A percentile compares a stretch with the other conserved stretches of the same genome.
These are phyloP conservation scores for Sporothrix mexicana DNA, from an alignment of 2,329 filamentous ascomycete genomes.

Conservation along the genomic window DNA sequence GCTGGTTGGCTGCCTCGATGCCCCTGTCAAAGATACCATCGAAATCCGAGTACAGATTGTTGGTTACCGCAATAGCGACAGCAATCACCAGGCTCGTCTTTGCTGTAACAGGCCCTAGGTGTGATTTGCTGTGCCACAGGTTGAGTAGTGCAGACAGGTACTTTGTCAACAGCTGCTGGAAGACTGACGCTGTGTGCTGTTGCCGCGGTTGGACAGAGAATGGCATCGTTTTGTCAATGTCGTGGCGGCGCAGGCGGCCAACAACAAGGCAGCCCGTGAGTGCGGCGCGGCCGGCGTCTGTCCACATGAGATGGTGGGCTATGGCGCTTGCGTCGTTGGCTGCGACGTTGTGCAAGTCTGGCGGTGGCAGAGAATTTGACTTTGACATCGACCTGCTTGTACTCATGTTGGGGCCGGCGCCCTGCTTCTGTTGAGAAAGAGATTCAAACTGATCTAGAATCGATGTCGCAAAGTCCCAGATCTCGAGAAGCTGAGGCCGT, in stretches of 20 bases:
- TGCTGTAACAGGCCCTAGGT: slow-evolving; percentile 32
- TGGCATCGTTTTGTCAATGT: slow-evolving; percentile 19
- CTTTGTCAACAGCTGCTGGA: slow-evolving; percentile 24
- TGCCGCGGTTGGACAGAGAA: slow-evolving; percentile 22
- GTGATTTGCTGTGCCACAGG: slow-evolving; percentile 26
- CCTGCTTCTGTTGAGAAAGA: not conserved
- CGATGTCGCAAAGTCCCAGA: slow-evolving; percentile 32
- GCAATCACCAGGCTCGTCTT: slow-evolving; percentile 30
- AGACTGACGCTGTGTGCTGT: slow-evolving; percentile 25
- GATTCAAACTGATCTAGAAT: slow-evolving; percentile 27
- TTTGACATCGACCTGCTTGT: not conserved
- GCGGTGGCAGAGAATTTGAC: not conserved
- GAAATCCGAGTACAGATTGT: slow-evolving; percentile 17
- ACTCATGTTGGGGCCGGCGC: not conserved
- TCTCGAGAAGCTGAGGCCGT: slow-evolving; percentile 29
- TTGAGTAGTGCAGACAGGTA: slow-evolving; percentile 9
- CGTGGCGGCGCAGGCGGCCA: slow-evolving; percentile 28
- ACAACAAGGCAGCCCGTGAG: slow-evolving; percentile 30
- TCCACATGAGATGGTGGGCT: slow-evolving; percentile 31
- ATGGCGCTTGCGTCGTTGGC: slow-evolving; percentile 10
- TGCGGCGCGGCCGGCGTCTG: slow-evolving; percentile 29
- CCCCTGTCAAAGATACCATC: slow-evolving; percentile 12
- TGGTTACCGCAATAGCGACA: slow-evolving; percentile 28
- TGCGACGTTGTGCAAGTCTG: not conserved
- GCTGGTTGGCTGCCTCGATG: slow-evolving; percentile 22